phyloP scores from a whole-genome alignment of 805 yeast species.

The Ogataea corticis region DNA sequence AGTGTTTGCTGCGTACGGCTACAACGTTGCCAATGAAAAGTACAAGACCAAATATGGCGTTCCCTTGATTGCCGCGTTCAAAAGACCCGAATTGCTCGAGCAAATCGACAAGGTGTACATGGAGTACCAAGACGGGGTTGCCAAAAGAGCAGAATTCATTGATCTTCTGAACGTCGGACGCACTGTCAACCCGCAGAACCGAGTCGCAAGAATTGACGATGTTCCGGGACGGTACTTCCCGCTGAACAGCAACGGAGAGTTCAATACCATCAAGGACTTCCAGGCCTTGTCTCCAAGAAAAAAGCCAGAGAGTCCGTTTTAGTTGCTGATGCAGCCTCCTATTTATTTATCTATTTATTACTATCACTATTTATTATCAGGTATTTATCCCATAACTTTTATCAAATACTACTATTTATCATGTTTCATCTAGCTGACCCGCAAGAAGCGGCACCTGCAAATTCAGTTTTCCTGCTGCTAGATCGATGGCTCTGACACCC shows the following conservation, averaged over 20 bases:
- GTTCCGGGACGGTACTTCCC: constrained; percentile 35
- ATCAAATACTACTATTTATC: background rate
- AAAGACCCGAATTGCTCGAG: constrained; percentile 17
- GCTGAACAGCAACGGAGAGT: constrained; percentile 29
- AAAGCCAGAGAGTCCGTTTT: constrained; percentile 26
- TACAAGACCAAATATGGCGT: constrained; percentile 45
- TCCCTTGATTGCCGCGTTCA: constrained; percentile 23
- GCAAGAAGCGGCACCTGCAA: too few species aligned
- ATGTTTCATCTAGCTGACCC: too few species aligned
- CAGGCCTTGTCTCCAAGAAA: constrained; percentile 34
- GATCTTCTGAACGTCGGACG: constrained; percentile 21
- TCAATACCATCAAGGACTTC: constrained; percentile 30
- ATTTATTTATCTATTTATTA: constrained; percentile 5
- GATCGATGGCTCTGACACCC: too few species aligned
- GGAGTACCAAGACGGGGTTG: constrained; percentile 27
- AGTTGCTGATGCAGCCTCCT: background rate
- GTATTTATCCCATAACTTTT: constrained; percentile 9
- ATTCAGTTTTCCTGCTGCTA: background rate
- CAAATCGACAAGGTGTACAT: constrained; percentile 24
- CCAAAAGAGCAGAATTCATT: constrained; percentile 20
- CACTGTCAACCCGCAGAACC: constrained; percentile 16
- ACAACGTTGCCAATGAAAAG: constrained; percentile 48
- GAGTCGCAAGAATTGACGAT: constrained; percentile 27
- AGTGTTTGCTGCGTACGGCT: constrained; percentile 39
- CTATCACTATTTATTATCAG: background rate